Conservation (phyloP, 2,329 filamentous ascomycete species). For the Scolecobasidium constrictum region DNA sequence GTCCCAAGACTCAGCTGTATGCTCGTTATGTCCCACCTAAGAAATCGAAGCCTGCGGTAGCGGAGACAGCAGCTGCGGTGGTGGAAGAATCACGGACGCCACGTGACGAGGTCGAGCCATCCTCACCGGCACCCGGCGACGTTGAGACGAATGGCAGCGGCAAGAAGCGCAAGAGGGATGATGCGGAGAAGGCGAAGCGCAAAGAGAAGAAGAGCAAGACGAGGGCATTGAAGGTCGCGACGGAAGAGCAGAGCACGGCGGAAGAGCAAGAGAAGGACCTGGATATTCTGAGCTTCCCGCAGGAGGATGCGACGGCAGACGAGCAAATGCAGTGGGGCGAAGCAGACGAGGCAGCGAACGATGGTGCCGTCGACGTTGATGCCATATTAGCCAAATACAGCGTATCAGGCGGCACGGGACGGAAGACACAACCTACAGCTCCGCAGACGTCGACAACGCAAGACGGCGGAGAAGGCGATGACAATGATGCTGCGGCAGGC, state of each 20-base stretch:
- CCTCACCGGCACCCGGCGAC: background rate
- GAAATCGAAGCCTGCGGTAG: background rate
- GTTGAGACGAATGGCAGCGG: background rate
- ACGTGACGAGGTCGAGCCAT: background rate
- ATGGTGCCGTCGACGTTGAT: background rate
- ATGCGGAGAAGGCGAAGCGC: conserved; percentile 11
- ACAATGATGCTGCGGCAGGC: conserved; percentile 12
- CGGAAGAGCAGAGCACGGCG: background rate
- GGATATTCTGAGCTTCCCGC: background rate
- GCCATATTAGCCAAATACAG: background rate
- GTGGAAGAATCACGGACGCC: background rate
- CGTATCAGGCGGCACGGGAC: background rate
- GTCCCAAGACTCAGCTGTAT: conserved; percentile 5
- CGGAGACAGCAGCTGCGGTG: background rate
- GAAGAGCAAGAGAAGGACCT: background rate
- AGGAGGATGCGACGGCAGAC: background rate
- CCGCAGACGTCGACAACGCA: background rate
- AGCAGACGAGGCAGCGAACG: too few species aligned
- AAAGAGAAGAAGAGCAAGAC: conserved; percentile 15
- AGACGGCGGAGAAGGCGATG: background rate
- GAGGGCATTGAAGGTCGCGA: conserved; percentile 15
- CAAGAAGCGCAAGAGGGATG: conserved; percentile 18
- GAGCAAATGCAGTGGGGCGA: too few species aligned
- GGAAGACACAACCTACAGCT: background rate
- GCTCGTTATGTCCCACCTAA: conserved; percentile 9